These are phyloP conservation scores for Hypoxylon fuscum DNA, from an alignment of 495 filamentous ascomycete genomes.

Conservation along the genomic window DNA sequence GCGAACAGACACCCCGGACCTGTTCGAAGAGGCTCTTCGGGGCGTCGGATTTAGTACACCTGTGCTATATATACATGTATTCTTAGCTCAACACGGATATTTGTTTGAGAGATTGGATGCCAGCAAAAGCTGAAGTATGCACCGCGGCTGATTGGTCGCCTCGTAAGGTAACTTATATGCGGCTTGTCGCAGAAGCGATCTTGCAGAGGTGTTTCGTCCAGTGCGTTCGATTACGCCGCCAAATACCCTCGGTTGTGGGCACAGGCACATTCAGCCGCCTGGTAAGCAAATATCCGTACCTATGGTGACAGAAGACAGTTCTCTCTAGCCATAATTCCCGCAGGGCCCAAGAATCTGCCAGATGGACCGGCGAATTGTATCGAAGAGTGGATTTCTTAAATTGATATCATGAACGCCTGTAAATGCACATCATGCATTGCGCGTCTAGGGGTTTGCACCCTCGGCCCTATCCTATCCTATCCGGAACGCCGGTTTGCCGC, in stretches of 20 bases:
- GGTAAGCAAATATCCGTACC: constrained; percentile 30
- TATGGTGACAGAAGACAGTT: neutral
- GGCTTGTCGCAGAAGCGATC: neutral
- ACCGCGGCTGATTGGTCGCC: constrained; percentile 31
- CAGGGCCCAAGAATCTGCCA: constrained; percentile 10
- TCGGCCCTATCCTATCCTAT: constrained; percentile 31
- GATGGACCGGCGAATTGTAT: constrained; percentile 36
- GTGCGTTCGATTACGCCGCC: constrained; percentile 27
- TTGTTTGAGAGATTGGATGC: neutral
- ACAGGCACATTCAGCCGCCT: constrained; percentile 36
- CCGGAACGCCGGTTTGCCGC: constrained; percentile 35
- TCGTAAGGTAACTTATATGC: constrained; percentile 5
- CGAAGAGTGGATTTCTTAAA: constrained; percentile 38
- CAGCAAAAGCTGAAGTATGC: constrained; percentile 19
- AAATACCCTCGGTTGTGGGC: constrained; percentile 22
- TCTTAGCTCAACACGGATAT: neutral
- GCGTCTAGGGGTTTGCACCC: constrained; percentile 18
- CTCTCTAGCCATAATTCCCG: constrained; percentile 20
- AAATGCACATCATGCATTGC: constrained; percentile 33
- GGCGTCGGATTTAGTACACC: neutral
- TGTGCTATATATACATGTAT: neutral
- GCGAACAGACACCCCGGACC: neutral
- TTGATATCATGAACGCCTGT: constrained; percentile 25
- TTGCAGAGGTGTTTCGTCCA: constrained; percentile 19
- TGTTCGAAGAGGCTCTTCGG: constrained; percentile 14